A percentile compares a stretch with the other conserved stretches of the same genome.
Conservation (phyloP, 139 green algal genomes). For the Dunaliella sp. region DNA sequence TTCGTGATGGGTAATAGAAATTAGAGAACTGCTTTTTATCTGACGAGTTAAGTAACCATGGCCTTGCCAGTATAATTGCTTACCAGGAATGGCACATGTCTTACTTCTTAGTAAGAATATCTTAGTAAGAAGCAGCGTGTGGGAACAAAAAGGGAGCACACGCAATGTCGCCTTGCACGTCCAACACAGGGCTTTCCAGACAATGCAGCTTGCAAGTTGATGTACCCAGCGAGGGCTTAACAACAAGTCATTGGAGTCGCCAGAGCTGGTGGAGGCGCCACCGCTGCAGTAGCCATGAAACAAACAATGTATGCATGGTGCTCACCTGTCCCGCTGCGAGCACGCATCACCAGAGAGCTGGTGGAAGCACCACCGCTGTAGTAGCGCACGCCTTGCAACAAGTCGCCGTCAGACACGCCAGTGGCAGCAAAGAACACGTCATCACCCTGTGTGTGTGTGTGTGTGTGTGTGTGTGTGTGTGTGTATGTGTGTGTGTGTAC, state of each 20-base stretch:
- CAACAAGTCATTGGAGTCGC: neutral
- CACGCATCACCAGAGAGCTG: slow-evolving; percentile 80
- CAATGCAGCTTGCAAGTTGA: neutral
- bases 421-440: slow-evolving; percentile 84
- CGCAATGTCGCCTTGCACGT: no score
- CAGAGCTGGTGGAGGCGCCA: slow-evolving; percentile 68
- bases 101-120: no score
- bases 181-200: neutral
- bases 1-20: no score
- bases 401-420: slow-evolving; percentile 74
- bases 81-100: no score
- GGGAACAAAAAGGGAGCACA: neutral
- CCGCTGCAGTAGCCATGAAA: slow-evolving; percentile 57
- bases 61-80: no score
- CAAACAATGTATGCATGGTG: neutral
- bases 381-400: slow-evolving; percentile 73
- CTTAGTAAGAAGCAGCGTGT: no score
- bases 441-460: slow-evolving; percentile 32
- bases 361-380: slow-evolving; percentile 64
- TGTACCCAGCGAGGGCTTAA: neutral
- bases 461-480: no score
- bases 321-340: slow-evolving; percentile 61
- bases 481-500: no score
- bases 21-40: no score
- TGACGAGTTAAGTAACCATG: no score